Base-by-base conservation (phyloP, 257 asterid genomes). In the Ilex aquifolium region DNA sequence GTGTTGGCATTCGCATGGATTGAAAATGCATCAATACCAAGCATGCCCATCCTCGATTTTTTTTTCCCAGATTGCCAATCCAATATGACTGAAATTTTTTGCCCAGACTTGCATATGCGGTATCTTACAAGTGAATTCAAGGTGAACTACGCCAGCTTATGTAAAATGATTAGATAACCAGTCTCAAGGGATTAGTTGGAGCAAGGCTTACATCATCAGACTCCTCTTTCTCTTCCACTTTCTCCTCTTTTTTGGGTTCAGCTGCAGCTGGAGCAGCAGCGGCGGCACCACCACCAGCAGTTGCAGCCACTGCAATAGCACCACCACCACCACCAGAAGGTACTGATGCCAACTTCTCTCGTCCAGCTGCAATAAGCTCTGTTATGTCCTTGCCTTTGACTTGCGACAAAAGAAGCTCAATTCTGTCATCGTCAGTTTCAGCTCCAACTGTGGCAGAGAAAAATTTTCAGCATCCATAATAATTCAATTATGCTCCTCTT, bases 271-370 rank as follows among this genome's bases (percentile, higher is more conserved):
- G 72, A 61, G 84, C 76, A 1, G 84, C 79, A n/a, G 75, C 72
- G 21, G 56, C 79, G 36, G 66, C 72, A 14, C 11, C 57, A 53
- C 62, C 75, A 61, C 54, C 72, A 56, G 60, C 44, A 30, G 66
- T 62, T n/a, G 61, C 60, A 17, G 86, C 56, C 12, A 82, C 82
- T 4, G 70, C 76, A 9, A 61, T 72, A 3, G 73, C 80, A 14
- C 65, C 76, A 70, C 84, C 88, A 70, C 84, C 88, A 12, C 85
- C 88, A n/a, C 88, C 88, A 1, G 86, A 66, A 12, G 88, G 88
- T 31, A 80, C 85, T 7, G 88, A 79, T 27, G 85, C 84, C 82
- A 83, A 64, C 51, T 77, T 83, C 27, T 83, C 86, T 75, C 84
- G 66, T 51, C 89, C 89, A 6, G 82, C 58, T 49, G 86, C 89